Evolutionary conservation across 306 rosid species (phyloP).

Genomic region (Quercus aquifolioides): DNA sequence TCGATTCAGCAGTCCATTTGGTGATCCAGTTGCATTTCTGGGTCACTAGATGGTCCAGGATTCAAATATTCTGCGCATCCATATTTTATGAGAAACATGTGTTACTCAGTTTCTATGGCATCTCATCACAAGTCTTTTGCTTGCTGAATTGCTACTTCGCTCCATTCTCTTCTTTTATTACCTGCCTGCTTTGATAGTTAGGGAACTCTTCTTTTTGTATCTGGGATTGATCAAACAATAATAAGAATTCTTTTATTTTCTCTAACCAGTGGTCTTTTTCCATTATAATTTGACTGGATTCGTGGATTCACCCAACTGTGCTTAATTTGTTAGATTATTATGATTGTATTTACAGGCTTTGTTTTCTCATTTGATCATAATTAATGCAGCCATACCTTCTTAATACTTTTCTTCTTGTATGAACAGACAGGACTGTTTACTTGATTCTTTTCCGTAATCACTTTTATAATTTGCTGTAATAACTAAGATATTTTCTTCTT

Average conservation of each 20-base stretch:
- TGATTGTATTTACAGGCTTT: neutral
- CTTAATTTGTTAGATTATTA: neutral
- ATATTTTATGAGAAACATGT: too few relatives aligned
- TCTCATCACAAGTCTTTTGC: too few relatives aligned
- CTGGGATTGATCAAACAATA: too few relatives aligned
- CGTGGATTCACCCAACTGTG: neutral
- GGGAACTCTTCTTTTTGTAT: too few relatives aligned
- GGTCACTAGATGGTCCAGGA: too few relatives aligned
- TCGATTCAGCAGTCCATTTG: too few relatives aligned
- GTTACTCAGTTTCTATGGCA: too few relatives aligned
- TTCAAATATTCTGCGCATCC: too few relatives aligned
- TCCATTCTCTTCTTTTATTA: too few relatives aligned
- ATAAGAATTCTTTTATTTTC: neutral
- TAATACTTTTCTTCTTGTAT: neutral
- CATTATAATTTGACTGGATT: neutral
- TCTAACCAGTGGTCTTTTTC: neutral
- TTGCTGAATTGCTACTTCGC: too few relatives aligned
- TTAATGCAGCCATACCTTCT: neutral
- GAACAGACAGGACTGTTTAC: neutral
- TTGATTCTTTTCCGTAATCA: neutral
- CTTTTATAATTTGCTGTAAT: neutral
- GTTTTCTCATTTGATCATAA: neutral
- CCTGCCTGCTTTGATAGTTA: too few relatives aligned
- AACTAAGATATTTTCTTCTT: constrained; percentile 14
- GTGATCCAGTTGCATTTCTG: too few relatives aligned